Evolutionary conservation across 1,284 basidiomycete species (phyloP).

Genomic region (Exsudoporus floridanus): DNA sequence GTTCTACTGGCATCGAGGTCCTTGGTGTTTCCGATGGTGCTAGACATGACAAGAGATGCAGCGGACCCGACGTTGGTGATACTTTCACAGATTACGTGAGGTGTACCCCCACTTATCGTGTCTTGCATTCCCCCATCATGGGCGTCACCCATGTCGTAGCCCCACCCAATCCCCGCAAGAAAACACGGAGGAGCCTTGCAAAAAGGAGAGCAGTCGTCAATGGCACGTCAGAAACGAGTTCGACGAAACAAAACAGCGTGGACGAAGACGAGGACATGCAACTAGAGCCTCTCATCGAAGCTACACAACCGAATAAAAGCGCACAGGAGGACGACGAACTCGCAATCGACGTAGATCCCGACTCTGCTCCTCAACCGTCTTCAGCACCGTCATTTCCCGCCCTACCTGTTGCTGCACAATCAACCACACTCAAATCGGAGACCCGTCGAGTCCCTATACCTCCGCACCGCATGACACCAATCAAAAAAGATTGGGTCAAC

Average conservation of each 20-base stretch:
- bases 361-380: conserved; percentile 40
- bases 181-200: conserved; percentile 54
- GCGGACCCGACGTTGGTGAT: background rate
- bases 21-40: conserved; percentile 13
- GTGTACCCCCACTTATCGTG: background rate
- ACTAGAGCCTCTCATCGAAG: conserved; percentile 13
- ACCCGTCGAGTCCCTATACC: conserved; percentile 86
- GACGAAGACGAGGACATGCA: conserved; percentile 41
- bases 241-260: conserved; percentile 8
- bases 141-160: conserved; percentile 51
- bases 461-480: conserved; percentile 94
- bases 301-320: background rate
- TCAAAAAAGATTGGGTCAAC: conserved; percentile 97
- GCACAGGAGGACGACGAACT: conserved; percentile 54
- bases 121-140: conserved; percentile 40
- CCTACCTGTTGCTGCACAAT: conserved; percentile 53
- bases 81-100: conserved; percentile 22
- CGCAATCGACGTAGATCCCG: conserved; percentile 57
- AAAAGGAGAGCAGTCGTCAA: conserved; percentile 43
- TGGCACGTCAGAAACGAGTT: conserved; percentile 12
- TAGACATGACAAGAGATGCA: conserved; percentile 21
- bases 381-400: conserved; percentile 66
- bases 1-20: conserved; percentile 20
- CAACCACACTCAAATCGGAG: conserved; percentile 69
- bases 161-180: conserved; percentile 40